These are phyloP conservation scores for Lepraria neglecta DNA, from an alignment of 495 filamentous ascomycete species.

Conservation along the genomic window DNA sequence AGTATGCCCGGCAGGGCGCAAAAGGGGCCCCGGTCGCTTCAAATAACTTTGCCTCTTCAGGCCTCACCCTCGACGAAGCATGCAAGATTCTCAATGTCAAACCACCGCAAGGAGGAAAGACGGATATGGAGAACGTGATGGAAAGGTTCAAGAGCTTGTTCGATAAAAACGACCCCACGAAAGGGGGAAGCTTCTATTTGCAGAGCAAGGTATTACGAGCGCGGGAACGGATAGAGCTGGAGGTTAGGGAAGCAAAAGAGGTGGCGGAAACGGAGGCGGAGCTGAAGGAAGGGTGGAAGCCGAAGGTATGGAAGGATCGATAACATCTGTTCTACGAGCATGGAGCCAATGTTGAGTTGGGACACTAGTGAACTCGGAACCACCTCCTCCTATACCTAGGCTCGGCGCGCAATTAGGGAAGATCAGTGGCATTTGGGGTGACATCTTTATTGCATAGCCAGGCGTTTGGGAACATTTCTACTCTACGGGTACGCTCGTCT, in stretches of 20 bases:
- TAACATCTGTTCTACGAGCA: conserved; percentile 33
- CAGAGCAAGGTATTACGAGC: conserved; percentile 94
- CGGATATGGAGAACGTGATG: conserved; percentile 69
- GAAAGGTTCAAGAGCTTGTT: conserved; percentile 91
- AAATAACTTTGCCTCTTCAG: conserved; percentile 53
- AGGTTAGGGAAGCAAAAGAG: conserved; percentile 50
- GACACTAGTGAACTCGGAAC: conserved; percentile 6
- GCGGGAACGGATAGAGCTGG: conserved; percentile 84
- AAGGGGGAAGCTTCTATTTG: conserved; percentile 94
- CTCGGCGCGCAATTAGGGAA: background rate
- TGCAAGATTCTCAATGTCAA: conserved; percentile 97
- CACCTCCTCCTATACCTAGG: background rate
- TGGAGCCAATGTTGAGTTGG: conserved; percentile 7
- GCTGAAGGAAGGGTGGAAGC: conserved; percentile 78
- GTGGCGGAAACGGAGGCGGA: conserved; percentile 55
- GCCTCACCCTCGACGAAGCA: conserved; percentile 88
- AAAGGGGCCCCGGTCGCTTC: conserved; percentile 43
- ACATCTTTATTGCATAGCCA: conserved; percentile 14
- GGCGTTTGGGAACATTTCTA: conserved; percentile 17
- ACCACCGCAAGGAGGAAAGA: conserved; percentile 70
- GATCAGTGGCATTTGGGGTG: background rate
- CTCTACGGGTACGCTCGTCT: conserved; percentile 13
- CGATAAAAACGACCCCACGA: conserved; percentile 86
- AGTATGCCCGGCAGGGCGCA: conserved; percentile 62
- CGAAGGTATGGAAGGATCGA: conserved; percentile 89